Evolutionary conservation across 1,139 yeast genomes (phyloP).

Genomic region (Saccharomyces hybrid): DNA sequence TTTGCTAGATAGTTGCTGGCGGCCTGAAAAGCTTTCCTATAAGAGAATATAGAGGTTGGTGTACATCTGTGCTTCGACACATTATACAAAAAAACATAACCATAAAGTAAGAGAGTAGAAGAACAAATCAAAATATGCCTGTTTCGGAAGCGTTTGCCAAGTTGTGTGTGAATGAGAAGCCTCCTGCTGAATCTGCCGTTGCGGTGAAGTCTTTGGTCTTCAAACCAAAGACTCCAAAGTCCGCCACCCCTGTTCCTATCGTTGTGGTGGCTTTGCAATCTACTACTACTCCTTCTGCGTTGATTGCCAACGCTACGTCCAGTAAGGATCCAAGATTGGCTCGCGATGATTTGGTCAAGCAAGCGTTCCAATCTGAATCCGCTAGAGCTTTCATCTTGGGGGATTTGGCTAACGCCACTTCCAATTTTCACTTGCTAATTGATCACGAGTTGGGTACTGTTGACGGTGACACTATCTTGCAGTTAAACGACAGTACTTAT

Average conservation of each 20-base stretch:
- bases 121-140: slow-evolving; percentile 36
- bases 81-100: not conserved
- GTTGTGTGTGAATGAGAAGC: slow-evolving; percentile 43
- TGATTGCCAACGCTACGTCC: slow-evolving; percentile 58
- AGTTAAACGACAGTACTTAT: slow-evolving; percentile 53
- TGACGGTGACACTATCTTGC: slow-evolving; percentile 36
- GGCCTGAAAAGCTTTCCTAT: not conserved
- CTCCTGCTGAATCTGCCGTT: slow-evolving; percentile 35
- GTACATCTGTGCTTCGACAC: not conserved
- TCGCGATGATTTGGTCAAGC: slow-evolving; percentile 64
- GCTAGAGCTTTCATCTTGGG: slow-evolving; percentile 66
- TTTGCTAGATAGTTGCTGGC: not conserved
- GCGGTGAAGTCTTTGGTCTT: slow-evolving; percentile 71
- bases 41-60: not conserved
- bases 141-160: slow-evolving; percentile 54
- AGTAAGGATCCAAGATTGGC: slow-evolving; percentile 88
- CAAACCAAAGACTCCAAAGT: slow-evolving; percentile 85
- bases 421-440: slow-evolving; percentile 57
- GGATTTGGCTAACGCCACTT: slow-evolving; percentile 44
- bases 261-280: slow-evolving; percentile 68
- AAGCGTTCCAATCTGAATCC: slow-evolving; percentile 49
- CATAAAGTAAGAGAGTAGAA: not conserved
- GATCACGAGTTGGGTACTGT: slow-evolving; percentile 47
- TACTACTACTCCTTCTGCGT: slow-evolving; percentile 60
- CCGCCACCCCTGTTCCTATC: slow-evolving; percentile 74